Percentiles rank a stretch among this genome's conserved stretches.
Conservation (phyloP, 345 rosid species). For the Rhizophora apiculata region DNA sequence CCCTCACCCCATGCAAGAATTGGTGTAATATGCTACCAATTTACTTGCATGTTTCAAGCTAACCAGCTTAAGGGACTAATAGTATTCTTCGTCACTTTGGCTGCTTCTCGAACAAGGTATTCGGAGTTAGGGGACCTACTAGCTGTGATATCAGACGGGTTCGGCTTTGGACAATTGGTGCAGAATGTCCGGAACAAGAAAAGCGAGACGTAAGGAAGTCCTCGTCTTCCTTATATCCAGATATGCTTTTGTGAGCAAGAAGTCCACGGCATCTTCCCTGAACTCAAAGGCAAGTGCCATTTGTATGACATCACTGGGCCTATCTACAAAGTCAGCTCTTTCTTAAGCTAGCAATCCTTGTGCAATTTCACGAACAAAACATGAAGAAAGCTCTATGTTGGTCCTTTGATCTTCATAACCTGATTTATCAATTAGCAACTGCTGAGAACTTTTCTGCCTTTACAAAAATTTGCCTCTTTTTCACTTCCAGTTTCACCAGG, state of each 20-base stretch:
- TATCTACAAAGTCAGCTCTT: background rate
- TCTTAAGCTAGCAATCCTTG: constrained; percentile 2
- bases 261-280: constrained; percentile 14
- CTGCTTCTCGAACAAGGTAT: background rate
- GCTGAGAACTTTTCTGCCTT: background rate
- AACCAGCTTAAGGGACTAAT: too few species aligned
- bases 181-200: background rate
- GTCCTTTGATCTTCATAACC: constrained; percentile 10
- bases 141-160: too few species aligned
- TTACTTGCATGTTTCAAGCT: too few species aligned
- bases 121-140: constrained; percentile 2
- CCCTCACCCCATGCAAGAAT: too few species aligned
- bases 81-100: background rate
- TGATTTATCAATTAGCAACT: constrained; percentile 1
- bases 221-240: constrained; percentile 1
- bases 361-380: constrained; percentile 13
- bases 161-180: background rate
- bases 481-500: background rate
- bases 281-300: constrained; percentile 14
- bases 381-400: constrained; percentile 6
- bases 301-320: constrained; percentile 2
- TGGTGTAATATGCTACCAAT: too few species aligned
- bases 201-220: constrained; percentile 4
- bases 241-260: constrained; percentile 6
- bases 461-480: background rate